Percentiles rank a stretch among this genome's conserved stretches.
These are phyloP conservation scores for Saxispiralis lemnorum DNA, from an alignment of 495 filamentous ascomycete species.

Conservation along the genomic window DNA sequence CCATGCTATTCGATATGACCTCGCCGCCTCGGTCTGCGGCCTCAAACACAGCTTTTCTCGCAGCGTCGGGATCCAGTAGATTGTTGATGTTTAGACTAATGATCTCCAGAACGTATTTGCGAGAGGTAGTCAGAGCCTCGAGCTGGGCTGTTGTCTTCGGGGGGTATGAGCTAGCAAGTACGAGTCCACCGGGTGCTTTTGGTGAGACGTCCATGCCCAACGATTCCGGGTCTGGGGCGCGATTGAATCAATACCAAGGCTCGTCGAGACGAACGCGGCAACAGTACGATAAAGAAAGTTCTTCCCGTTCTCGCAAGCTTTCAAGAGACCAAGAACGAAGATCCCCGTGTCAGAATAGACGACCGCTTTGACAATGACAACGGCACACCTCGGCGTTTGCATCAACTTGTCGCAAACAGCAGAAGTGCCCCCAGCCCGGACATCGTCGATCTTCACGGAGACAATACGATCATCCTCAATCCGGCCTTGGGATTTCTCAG, in stretches of 20 bases:
- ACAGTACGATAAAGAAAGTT: constrained; percentile 36
- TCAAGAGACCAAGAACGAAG: constrained; percentile 29
- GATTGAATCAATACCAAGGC: constrained; percentile 32
- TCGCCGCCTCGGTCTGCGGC: constrained; percentile 21
- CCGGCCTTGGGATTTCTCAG: constrained; percentile 31
- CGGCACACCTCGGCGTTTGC: constrained; percentile 20
- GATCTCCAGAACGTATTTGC: constrained; percentile 26
- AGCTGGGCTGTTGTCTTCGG: constrained; percentile 38
- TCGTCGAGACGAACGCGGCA: constrained; percentile 37
- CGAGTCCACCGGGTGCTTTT: constrained; percentile 25
- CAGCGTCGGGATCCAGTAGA: not conserved
- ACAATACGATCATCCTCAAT: constrained; percentile 22
- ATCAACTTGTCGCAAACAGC: constrained; percentile 14
- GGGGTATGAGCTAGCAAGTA: constrained; percentile 37
- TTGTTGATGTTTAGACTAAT: constrained; percentile 19
- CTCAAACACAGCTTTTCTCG: constrained; percentile 22
- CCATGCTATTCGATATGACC: constrained; percentile 9
- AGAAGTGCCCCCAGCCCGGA: not conserved
- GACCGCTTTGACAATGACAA: constrained; percentile 35
- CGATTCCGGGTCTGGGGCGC: constrained; percentile 28
- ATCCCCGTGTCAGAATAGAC: constrained; percentile 37
- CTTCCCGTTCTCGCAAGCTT: constrained; percentile 29
- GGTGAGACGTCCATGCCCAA: constrained; percentile 22
- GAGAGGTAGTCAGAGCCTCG: constrained; percentile 23
- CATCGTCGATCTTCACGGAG: constrained; percentile 18